Conservation (phyloP, 352 stramenopile species). For the Pythium phragmitis region DNA sequence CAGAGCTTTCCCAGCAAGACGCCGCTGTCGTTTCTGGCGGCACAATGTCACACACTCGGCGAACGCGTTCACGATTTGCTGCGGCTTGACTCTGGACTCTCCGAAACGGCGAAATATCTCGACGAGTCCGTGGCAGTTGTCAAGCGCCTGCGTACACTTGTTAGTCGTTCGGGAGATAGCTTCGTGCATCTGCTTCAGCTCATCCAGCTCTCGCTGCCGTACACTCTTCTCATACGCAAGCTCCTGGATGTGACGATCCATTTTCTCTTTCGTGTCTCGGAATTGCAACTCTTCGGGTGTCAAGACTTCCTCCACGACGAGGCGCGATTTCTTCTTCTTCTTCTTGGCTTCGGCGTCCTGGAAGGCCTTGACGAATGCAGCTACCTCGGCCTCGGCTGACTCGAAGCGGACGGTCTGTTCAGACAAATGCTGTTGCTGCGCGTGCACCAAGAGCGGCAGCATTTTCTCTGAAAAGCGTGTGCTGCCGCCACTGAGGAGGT, state of each 20-base stretch:
- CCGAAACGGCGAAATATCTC: slow-evolving; percentile 37
- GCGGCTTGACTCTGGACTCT: slow-evolving; percentile 4
- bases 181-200: slow-evolving; percentile 26
- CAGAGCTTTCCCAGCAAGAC: slow-evolving; percentile 54
- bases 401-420: slow-evolving; percentile 35
- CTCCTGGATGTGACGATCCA: slow-evolving; percentile 38
- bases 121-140: slow-evolving; percentile 48
- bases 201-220: slow-evolving; percentile 21
- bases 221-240: slow-evolving; percentile 24
- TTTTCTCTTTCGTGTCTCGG: slow-evolving; percentile 34
- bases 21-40: slow-evolving; percentile 68
- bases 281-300: slow-evolving; percentile 67
- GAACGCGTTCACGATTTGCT: slow-evolving; percentile 45
- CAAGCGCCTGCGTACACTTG: slow-evolving; percentile 61
- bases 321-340: slow-evolving; percentile 82
- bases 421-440: slow-evolving; percentile 58
- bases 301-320: slow-evolving; percentile 69
- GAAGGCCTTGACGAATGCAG: slow-evolving; percentile 43
- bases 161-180: slow-evolving; percentile 37
- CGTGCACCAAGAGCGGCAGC: slow-evolving; percentile 56
- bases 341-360: slow-evolving; percentile 65
- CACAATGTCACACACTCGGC: slow-evolving; percentile 50
- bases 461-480: slow-evolving; percentile 61
- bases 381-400: slow-evolving; percentile 32
- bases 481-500: slow-evolving; percentile 34